Evolutionary conservation across 345 rosid genomes (phyloP).

Genomic region (Eucalyptus pauciflora): DNA sequence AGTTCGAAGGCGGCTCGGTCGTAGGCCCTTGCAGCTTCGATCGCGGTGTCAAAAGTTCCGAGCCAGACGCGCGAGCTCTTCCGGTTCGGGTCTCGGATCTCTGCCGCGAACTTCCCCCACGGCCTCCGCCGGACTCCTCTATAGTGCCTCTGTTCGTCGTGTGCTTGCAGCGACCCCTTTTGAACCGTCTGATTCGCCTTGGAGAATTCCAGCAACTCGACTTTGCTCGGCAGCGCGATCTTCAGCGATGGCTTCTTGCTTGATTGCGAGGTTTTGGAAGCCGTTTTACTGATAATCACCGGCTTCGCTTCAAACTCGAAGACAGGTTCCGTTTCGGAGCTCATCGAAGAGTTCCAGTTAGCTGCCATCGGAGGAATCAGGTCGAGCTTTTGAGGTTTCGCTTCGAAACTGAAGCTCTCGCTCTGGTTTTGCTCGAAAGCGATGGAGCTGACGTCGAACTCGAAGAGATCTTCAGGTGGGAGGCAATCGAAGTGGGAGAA

Average conservation of each 20-base stretch:
- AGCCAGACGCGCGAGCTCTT: slow-evolving; percentile 78
- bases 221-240: slow-evolving; percentile 33
- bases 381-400: not conserved
- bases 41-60: slow-evolving; percentile 66
- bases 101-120: slow-evolving; percentile 97
- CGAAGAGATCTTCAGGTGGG: slow-evolving; percentile 2
- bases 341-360: not conserved
- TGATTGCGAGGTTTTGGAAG: slow-evolving; percentile 9
- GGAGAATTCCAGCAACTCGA: slow-evolving; percentile 39
- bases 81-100: slow-evolving; percentile 80
- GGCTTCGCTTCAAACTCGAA: slow-evolving; percentile 32
- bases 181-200: not conserved
- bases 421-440: not conserved
- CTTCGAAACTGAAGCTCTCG: not conserved
- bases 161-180: not conserved
- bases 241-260: slow-evolving; percentile 24
- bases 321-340: not conserved
- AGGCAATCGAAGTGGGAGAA: not conserved
- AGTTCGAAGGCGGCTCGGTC: slow-evolving; percentile 73
- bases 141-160: slow-evolving; percentile 35
- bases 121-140: slow-evolving; percentile 92
- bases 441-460: not conserved
- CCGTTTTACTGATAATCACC: slow-evolving; percentile 9
- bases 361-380: not conserved
- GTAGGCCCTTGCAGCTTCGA: slow-evolving; percentile 83